phyloP scores from a whole-genome alignment of 495 filamentous ascomycete genomes.

The Copromyces sp. region DNA sequence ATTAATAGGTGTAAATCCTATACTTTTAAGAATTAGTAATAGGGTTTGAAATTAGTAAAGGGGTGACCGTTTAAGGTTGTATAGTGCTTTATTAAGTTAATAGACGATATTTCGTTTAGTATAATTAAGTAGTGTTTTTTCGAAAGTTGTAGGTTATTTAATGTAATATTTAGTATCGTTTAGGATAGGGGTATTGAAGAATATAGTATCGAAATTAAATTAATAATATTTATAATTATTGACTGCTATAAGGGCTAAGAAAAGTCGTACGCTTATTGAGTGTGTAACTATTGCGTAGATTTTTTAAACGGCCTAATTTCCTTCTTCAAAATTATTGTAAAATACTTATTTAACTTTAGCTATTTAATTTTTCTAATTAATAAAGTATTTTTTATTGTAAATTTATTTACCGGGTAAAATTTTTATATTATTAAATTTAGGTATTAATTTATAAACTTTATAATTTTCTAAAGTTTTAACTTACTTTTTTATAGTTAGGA shows the following conservation, averaged over 20 bases:
- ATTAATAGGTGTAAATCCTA: no score
- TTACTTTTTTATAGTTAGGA: neutral
- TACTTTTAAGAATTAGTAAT: neutral
- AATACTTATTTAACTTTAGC: neutral
- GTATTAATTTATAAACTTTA: neutral
- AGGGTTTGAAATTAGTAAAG: neutral
- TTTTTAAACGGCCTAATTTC: neutral
- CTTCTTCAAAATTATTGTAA: constrained; percentile 1
- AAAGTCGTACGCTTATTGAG: neutral
- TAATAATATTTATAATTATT: neutral
- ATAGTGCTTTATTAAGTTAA: neutral
- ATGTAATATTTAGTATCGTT: no score
- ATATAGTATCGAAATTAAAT: no score
- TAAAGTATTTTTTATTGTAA: neutral
- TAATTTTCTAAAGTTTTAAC: no score
- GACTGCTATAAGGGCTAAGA: neutral
- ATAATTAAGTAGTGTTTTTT: neutral
- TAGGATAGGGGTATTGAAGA: no score
- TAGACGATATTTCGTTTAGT: neutral
- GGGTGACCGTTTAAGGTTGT: neutral
- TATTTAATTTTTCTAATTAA: neutral
- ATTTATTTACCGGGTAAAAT: neutral
- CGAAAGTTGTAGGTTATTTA: no score
- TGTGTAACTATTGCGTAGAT: neutral
- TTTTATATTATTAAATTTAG: neutral